Evolutionary conservation across 305 asterid genomes (phyloP).

Genomic region (Solanum hybrid): DNA sequence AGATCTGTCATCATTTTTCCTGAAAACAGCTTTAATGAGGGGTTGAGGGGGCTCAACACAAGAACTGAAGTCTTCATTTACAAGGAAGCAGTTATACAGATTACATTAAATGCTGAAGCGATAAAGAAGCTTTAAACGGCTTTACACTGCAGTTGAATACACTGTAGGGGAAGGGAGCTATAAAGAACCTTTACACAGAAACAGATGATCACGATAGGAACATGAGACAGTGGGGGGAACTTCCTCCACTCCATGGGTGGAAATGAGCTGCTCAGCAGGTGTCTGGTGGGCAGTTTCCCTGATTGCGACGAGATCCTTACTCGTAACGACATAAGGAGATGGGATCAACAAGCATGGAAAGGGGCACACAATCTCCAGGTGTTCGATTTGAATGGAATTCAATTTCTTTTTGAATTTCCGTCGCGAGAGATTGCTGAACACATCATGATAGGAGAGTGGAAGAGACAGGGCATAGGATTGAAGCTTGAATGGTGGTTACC

Average conservation of each 20-base stretch:
- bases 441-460: not conserved
- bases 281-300: not conserved
- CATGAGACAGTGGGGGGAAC: not conserved
- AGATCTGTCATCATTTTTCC: not conserved
- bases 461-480: not conserved
- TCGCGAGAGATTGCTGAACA: not conserved
- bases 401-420: not conserved
- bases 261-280: not conserved
- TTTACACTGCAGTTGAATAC: not conserved
- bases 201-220: not conserved
- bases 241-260: not conserved
- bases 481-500: not conserved
- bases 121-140: too few species aligned
- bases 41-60: not conserved
- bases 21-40: not conserved
- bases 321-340: not conserved
- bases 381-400: not conserved
- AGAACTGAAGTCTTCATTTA: not conserved
- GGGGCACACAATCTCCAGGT: not conserved
- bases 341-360: not conserved
- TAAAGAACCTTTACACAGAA: not conserved
- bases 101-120: not conserved
- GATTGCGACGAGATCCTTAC: not conserved
- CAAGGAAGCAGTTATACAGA: not conserved
- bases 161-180: not conserved